Evolutionary conservation across 805 yeast genomes (phyloP), one percentile per base, ranked within the genome.

Genomic region (Ogataea methanolica): DNA sequence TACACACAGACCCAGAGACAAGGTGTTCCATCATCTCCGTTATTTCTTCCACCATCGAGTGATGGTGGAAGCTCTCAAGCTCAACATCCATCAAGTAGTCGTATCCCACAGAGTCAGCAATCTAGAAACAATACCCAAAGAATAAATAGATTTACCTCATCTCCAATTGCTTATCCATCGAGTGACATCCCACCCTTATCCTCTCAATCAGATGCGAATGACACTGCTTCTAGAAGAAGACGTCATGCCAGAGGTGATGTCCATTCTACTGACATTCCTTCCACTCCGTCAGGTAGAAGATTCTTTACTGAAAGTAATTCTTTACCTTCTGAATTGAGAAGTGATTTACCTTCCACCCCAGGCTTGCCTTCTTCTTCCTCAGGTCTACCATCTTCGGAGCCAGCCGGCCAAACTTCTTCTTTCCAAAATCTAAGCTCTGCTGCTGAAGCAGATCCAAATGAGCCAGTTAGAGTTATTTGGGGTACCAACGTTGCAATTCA

Each of bases 401-500:
- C 61, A 31, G 44, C 48, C 15, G 46, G 23, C 6, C 38, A 47
- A 12, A 46, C 57, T 19, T 54, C 61, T 1, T 46, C 51, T 16
- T 45, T 56, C 14, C 51, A 42, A 39, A 39, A 50, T 21, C 45
- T 61, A n/a, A 60, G 61, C 14, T 52, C 62, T 15, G 52, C 62
- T 3, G 64, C 59, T 16, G 66, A 66, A 16, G 60, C 60, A 8
- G 65, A 71, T 44, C 70, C 72, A 22, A 80, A 79, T 45, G 96
- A 86, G 54, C 96, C 96, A 0, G 81, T 83, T 22, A 78, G 95
- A 59, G 96, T 94, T 45, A 92, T 94, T 60, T 94, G 99, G 99
- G 99, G 99, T 68, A 94, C 99, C 1, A 90, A 92, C 62, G 96
- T 94, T 26, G 85, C 95, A 42, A 91, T 94, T 60, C 88, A 82